Conservation (phyloP, 2,329 filamentous ascomycete genomes). For the Cadophora gregata region DNA sequence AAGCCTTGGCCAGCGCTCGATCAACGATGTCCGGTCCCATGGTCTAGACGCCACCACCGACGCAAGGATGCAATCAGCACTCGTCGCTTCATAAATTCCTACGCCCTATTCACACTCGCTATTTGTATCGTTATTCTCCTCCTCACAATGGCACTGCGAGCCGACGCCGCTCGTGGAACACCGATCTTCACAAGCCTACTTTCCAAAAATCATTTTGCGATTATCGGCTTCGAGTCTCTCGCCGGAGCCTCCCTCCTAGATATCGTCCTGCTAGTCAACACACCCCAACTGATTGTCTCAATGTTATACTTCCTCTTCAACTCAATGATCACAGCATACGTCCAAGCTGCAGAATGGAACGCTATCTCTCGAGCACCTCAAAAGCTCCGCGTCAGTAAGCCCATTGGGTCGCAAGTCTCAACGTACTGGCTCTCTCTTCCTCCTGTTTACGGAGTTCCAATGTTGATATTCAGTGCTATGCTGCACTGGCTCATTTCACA, state of each 20-base stretch:
- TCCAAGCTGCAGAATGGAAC: slow-evolving; percentile 5
- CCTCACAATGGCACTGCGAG: neutral
- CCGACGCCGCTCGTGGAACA: slow-evolving; percentile 6
- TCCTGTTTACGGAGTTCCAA: neutral
- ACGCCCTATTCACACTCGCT: neutral
- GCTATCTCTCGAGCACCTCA: neutral
- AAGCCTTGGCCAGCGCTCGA: neutral
- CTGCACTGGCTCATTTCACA: neutral
- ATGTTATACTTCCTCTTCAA: slow-evolving; percentile 8
- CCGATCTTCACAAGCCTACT: slow-evolving; percentile 1
- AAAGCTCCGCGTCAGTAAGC: neutral
- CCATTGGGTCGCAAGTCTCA: neutral
- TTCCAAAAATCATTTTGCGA: slow-evolving; percentile 5
- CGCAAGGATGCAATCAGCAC: neutral
- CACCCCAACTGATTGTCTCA: neutral
- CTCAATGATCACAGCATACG: neutral
- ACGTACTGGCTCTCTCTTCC: neutral
- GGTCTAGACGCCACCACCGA: neutral
- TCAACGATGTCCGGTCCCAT: neutral
- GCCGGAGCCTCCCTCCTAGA: neutral
- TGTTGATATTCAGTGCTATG: neutral
- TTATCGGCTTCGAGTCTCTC: neutral
- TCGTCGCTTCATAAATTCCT: neutral
- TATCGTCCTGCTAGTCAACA: neutral
- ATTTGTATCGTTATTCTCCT: neutral